Evolutionary conservation across 2,329 filamentous ascomycete species (phyloP).

Genomic region (Blastomyces parvus): DNA sequence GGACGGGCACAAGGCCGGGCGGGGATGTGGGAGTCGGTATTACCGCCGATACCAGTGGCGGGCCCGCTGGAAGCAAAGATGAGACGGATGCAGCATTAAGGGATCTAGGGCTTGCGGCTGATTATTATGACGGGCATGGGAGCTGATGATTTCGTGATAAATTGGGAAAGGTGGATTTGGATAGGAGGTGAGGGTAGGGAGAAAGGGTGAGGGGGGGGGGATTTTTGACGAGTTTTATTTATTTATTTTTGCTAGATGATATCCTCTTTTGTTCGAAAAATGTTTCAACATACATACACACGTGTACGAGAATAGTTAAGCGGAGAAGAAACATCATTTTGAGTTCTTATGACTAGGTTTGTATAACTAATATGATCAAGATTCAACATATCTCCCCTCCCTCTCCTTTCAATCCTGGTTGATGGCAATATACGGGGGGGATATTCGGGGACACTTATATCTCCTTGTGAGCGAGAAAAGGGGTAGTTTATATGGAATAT

Average conservation of each 20-base stretch:
- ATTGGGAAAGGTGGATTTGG: conserved; percentile 11
- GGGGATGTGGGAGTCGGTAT: background rate
- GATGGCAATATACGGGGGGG: no score
- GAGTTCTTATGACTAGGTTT: background rate
- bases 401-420: no score
- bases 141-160: background rate
- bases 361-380: background rate
- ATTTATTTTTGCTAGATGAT: background rate
- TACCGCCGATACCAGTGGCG: background rate
- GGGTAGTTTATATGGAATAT: no score
- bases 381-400: no score
- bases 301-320: background rate
- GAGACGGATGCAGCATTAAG: background rate
- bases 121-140: background rate
- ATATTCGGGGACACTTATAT: no score
- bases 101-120: background rate
- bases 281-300: background rate
- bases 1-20: background rate
- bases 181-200: no score
- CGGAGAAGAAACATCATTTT: background rate
- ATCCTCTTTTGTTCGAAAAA: background rate
- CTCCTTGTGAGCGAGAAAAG: no score
- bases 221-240: background rate
- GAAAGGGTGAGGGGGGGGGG: no score
- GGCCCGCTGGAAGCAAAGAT: background rate